Conservation (phyloP, 331 rosid genomes). For the Cucumis variabilis region DNA sequence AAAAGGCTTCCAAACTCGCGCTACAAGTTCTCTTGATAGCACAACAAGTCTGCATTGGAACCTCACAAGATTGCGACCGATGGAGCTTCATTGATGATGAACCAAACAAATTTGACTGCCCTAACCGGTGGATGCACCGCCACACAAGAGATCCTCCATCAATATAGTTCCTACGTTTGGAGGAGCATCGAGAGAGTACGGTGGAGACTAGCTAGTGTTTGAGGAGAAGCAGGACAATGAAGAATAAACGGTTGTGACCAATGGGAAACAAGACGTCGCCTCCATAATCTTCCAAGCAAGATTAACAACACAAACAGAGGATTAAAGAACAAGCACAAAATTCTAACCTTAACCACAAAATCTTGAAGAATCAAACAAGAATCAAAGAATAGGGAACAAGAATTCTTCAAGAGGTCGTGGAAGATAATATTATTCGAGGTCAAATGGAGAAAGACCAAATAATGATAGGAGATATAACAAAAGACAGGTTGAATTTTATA, state of each 20-base stretch:
- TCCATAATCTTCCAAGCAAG: conserved; percentile 50
- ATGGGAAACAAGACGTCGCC: conserved; percentile 58
- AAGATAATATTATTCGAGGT: too few species aligned
- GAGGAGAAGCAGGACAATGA: conserved; percentile 65
- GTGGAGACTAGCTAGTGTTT: conserved; percentile 60
- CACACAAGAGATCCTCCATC: conserved; percentile 42
- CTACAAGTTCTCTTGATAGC: conserved; percentile 43
- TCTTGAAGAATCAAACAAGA: neutral
- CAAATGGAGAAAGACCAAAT: too few species aligned
- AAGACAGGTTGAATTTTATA: too few species aligned
- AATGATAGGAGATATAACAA: too few species aligned
- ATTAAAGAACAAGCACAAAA: conserved; percentile 7
- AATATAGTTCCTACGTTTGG: conserved; percentile 46
- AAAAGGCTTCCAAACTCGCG: conserved; percentile 48
- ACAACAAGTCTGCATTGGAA: conserved; percentile 25
- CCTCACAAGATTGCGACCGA: conserved; percentile 53
- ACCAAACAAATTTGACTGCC: conserved; percentile 52
- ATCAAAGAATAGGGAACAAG: conserved; percentile 8
- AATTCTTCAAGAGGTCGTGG: too few species aligned
- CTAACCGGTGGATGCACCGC: conserved; percentile 41
- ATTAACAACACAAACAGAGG: conserved; percentile 5
- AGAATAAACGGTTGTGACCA: too few species aligned
- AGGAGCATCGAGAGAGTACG: conserved; percentile 53
- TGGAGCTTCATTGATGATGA: conserved; percentile 40
- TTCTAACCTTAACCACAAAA: conserved; percentile 15